Evolutionary conservation across 164 flowering plant species (phyloP).

Genomic region (Taxillus chinensis): DNA sequence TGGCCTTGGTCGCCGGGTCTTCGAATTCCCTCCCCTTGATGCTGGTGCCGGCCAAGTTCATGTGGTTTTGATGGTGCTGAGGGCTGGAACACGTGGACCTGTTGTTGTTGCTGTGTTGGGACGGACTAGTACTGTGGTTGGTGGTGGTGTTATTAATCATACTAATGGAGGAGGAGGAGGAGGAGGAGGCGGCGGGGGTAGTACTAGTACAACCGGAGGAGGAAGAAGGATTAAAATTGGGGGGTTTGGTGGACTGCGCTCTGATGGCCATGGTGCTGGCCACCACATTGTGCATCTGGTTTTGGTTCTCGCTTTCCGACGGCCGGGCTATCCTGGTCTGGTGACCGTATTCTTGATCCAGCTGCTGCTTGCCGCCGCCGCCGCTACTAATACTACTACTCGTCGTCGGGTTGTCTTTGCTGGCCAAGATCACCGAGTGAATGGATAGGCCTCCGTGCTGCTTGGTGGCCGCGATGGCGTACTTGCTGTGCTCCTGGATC

Average conservation of each 20-base stretch:
- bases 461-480: constrained; percentile 33
- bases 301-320: constrained; percentile 18
- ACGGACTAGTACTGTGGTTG: constrained; percentile 2
- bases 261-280: constrained; percentile 32
- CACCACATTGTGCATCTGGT: constrained; percentile 51
- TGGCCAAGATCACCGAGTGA: constrained; percentile 55
- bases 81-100: constrained; percentile 10
- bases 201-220: too few species aligned
- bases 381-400: background rate
- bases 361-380: constrained; percentile 1
- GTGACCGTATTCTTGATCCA: constrained; percentile 9
- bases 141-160: background rate
- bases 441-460: constrained; percentile 29
- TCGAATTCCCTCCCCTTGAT: constrained; percentile 65
- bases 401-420: background rate
- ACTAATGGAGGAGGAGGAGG: too few species aligned
- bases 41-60: constrained; percentile 36
- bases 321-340: constrained; percentile 26
- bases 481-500: constrained; percentile 81
- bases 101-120: constrained; percentile 6
- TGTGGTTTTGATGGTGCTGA: constrained; percentile 7
- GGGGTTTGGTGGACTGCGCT: too few species aligned
- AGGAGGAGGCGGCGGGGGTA: too few species aligned
- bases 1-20: constrained; percentile 54
- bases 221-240: too few species aligned